Conservation (phyloP, 805 yeast genomes). For the Candida chilensis region DNA sequence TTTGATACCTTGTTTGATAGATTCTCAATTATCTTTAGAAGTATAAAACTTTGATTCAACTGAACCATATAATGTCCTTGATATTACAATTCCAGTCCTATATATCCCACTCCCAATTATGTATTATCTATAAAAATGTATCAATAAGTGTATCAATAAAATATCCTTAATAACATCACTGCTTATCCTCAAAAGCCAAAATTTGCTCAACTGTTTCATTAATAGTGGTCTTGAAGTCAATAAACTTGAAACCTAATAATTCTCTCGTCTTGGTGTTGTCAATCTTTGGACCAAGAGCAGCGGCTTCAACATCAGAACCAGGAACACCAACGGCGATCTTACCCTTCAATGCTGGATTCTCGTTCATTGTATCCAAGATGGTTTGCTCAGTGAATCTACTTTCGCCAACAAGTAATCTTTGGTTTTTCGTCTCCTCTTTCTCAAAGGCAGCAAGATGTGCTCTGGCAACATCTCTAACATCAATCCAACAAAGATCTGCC, state of each 20-base stretch:
- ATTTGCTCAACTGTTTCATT: slow-evolving; percentile 10
- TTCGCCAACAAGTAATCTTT: slow-evolving; percentile 14
- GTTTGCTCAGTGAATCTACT: slow-evolving; percentile 13
- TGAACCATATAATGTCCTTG: no score
- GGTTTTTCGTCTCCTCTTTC: slow-evolving; percentile 6
- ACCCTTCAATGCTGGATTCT: slow-evolving; percentile 16
- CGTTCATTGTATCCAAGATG: slow-evolving; percentile 18
- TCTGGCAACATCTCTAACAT: slow-evolving; percentile 7
- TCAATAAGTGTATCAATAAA: no score
- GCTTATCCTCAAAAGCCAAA: slow-evolving; percentile 1
- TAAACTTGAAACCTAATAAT: slow-evolving; percentile 8
- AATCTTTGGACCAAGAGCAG: background rate
- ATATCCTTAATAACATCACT: no score
- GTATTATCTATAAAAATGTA: no score
- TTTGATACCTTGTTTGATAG: no score
- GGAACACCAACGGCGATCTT: slow-evolving; percentile 6
- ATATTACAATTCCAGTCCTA: no score
- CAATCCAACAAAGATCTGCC: slow-evolving; percentile 15
- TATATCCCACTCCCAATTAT: no score
- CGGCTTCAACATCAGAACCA: slow-evolving; percentile 1
- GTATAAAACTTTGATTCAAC: no score
- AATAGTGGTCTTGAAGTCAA: slow-evolving; percentile 7
- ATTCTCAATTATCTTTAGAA: no score
- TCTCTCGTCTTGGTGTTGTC: slow-evolving; percentile 7
- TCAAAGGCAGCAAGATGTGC: slow-evolving; percentile 9